Evolutionary conservation across 2,329 filamentous ascomycete genomes (phyloP).

Genomic region (Fusarium decemcellulare): DNA sequence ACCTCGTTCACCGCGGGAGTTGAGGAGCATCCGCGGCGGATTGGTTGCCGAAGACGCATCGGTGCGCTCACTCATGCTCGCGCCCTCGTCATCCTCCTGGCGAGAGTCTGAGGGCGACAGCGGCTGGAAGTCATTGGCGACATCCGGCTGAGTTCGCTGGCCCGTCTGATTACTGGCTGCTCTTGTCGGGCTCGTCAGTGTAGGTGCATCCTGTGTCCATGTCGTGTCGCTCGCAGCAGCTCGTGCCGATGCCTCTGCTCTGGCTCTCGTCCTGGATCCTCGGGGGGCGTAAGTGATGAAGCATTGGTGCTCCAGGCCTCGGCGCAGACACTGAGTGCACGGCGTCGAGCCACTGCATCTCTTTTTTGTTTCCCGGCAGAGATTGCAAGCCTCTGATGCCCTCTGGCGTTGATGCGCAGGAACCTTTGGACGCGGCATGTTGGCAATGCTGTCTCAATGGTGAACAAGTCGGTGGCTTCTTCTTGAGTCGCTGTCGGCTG

Average conservation of each 20-base stretch:
- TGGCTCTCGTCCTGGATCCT: conserved; percentile 41
- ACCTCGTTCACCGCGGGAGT: conserved; percentile 67
- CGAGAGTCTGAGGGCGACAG: conserved; percentile 50
- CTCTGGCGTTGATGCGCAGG: conserved; percentile 63
- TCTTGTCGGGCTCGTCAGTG: neutral
- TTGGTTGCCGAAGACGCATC: conserved; percentile 35
- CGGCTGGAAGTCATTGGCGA: conserved; percentile 40
- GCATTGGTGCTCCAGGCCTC: conserved; percentile 57
- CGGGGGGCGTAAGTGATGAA: conserved; percentile 52
- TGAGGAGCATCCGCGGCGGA: conserved; percentile 62
- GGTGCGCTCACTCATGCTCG: conserved; percentile 17
- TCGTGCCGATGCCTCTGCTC: conserved; percentile 24
- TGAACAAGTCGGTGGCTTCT: neutral
- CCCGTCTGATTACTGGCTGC: conserved; percentile 7
- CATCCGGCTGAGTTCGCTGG: conserved; percentile 15
- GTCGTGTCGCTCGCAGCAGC: conserved; percentile 12
- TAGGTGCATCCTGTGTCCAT: neutral
- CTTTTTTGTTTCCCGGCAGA: conserved; percentile 65
- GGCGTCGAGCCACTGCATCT: conserved; percentile 64
- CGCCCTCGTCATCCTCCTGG: conserved; percentile 41
- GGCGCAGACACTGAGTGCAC: conserved; percentile 62
- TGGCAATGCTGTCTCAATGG: neutral
- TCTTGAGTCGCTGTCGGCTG: neutral
- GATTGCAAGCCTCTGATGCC: conserved; percentile 62
- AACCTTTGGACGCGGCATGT: conserved; percentile 68